phyloP scores from a whole-genome alignment of 2,329 filamentous ascomycete species.

The Fusarium agapanthi region DNA sequence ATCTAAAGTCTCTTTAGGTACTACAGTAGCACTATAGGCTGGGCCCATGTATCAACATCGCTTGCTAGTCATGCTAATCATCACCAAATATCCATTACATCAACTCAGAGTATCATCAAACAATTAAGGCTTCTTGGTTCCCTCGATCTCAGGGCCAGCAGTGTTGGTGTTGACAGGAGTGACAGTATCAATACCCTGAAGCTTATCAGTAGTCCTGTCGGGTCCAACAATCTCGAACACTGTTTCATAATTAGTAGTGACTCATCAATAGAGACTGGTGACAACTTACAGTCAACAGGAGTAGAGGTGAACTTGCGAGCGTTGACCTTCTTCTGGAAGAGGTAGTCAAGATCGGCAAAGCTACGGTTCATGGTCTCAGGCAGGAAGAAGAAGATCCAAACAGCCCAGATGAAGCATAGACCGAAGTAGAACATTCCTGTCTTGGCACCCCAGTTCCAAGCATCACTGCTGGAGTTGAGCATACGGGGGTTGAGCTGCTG shows the following conservation, averaged over 20 bases:
- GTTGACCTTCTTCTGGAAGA: constrained; percentile 58
- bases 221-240: constrained; percentile 23
- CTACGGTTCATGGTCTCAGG: constrained; percentile 64
- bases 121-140: neutral
- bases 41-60: neutral
- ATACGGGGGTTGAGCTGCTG: constrained; percentile 55
- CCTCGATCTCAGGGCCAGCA: neutral
- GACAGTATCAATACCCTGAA: constrained; percentile 8
- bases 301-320: constrained; percentile 51
- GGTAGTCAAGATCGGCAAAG: constrained; percentile 63
- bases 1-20: neutral
- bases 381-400: constrained; percentile 61
- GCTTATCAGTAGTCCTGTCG: constrained; percentile 6
- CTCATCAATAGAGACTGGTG: rapidly evolving
- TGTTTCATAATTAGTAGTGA: neutral
- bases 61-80: neutral
- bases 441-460: constrained; percentile 58
- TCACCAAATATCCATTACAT: neutral
- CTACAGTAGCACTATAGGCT: neutral
- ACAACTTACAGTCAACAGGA: constrained; percentile 43
- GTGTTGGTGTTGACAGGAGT: constrained; percentile 21
- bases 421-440: constrained; percentile 56
- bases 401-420: constrained; percentile 54
- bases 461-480: constrained; percentile 53
- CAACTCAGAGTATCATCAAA: neutral